Conservation (phyloP, 2,329 filamentous ascomycete genomes). For the Talaromyces sp. region DNA sequence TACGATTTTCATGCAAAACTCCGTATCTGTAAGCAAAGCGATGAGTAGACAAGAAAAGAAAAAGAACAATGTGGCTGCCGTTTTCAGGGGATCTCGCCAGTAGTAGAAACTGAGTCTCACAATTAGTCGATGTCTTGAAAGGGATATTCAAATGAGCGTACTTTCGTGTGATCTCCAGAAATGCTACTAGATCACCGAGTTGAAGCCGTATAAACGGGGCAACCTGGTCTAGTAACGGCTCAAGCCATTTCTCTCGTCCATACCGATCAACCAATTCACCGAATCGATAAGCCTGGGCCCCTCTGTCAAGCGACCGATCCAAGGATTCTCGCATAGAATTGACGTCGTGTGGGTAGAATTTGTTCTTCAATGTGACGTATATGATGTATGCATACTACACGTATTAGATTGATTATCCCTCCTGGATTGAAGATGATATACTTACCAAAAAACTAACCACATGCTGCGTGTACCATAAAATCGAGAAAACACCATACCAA, state of each 20-base stretch:
- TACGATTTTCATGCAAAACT: slow-evolving; percentile 38
- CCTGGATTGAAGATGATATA: neutral
- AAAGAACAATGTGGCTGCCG: slow-evolving; percentile 35
- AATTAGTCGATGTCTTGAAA: neutral
- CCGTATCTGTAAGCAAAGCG: slow-evolving; percentile 32
- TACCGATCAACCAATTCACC: slow-evolving; percentile 40
- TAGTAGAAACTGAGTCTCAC: slow-evolving; percentile 34
- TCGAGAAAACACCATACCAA: slow-evolving; percentile 37
- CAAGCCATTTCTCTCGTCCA: slow-evolving; percentile 38
- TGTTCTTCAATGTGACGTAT: slow-evolving; percentile 35
- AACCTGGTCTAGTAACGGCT: slow-evolving; percentile 37
- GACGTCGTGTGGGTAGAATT: slow-evolving; percentile 30
- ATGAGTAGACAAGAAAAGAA: slow-evolving; percentile 34
- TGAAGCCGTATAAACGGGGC: slow-evolving; percentile 41
- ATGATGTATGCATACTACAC: slow-evolving; percentile 35
- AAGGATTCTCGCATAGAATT: slow-evolving; percentile 36
- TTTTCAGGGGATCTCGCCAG: slow-evolving; percentile 36
- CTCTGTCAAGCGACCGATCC: slow-evolving; percentile 32
- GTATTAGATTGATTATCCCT: neutral
- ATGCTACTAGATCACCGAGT: slow-evolving; percentile 37
- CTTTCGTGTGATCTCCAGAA: slow-evolving; percentile 39
- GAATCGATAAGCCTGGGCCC: slow-evolving; percentile 32
- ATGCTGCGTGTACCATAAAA: slow-evolving; percentile 40
- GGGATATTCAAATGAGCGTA: slow-evolving; percentile 8
- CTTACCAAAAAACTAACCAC: slow-evolving; percentile 35